Base-by-base conservation (phyloP, 129 eudicot species). In the Oenanthe sinensis region DNA sequence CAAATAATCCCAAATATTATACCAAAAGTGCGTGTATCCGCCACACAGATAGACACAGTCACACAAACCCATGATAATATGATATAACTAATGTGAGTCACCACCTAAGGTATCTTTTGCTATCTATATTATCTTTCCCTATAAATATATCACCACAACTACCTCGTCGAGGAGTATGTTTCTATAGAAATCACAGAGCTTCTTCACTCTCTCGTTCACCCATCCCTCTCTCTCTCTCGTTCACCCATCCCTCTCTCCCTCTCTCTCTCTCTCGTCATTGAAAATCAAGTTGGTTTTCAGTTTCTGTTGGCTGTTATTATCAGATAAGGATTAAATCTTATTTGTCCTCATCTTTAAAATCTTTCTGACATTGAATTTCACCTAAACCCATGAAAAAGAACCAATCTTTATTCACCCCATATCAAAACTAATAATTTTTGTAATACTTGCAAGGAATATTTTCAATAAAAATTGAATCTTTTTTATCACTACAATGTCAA, bases 401-500 rank as follows among this genome's bases (percentile, higher is more conserved):
- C 68, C 68, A 60, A 60, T 24, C 15, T 60, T n/a, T 60, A n/a
- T 22, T 9, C 16, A 3, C 0, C 68, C 68, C 68, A 60, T 1
- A n/a, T 60, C 33, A 60, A 24, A 24, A 60, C 0, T 24, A 60
- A n/a, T 8, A 4, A 24, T 60, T 6, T 8, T 9, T 24, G 0
- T 4, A 8, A 3, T 8, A 9, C 5, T 7, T 1, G 4, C 2
- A 58, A 58, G 0, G 30, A 58, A 58, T 13, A 58, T 58, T 58
- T 60, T 0, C 36, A 10, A 60, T n/a, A 60, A 60, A 60, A n/a
- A 60, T 60, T 24, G 33, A 58, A 24, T 60, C 33, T 60, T 60
- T n/a, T n/a, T 60, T 5, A 60, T 24, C 1, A 39, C 8, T 20
- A 82, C 48, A 83, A 90, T 91, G 98, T 88, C 96, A 93, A 89